phyloP scores from a whole-genome alignment of 2,329 filamentous ascomycete species.

The Aureobasidium leucospermi region DNA sequence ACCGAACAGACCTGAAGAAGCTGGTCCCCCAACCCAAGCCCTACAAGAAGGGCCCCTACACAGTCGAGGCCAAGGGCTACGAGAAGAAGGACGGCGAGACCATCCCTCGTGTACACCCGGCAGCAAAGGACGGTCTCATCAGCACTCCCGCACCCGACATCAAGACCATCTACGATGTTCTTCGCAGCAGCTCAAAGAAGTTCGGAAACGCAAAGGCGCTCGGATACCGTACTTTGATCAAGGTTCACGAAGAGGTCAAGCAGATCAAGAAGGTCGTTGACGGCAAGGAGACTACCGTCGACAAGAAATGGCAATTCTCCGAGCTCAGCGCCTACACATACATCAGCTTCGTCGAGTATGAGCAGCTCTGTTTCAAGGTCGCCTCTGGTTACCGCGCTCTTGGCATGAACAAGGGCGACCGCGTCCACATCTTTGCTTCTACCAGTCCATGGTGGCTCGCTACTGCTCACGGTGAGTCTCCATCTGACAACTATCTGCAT shows the following conservation, averaged over 20 bases:
- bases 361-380: constrained; percentile 59
- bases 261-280: constrained; percentile 85
- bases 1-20: constrained; percentile 39
- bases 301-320: constrained; percentile 88
- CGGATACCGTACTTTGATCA: constrained; percentile 65
- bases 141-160: constrained; percentile 60
- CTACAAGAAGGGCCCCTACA: constrained; percentile 63
- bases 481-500: background rate
- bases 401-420: constrained; percentile 60
- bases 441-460: constrained; percentile 80
- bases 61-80: constrained; percentile 62
- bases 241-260: constrained; percentile 75
- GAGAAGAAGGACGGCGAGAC: constrained; percentile 72
- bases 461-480: constrained; percentile 45
- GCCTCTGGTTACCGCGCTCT: constrained; percentile 69
- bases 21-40: constrained; percentile 40
- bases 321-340: constrained; percentile 74
- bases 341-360: constrained; percentile 72
- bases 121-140: constrained; percentile 63
- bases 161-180: constrained; percentile 70
- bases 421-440: constrained; percentile 75
- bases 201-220: constrained; percentile 46
- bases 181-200: constrained; percentile 58
- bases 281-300: constrained; percentile 68
- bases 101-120: constrained; percentile 67